These are phyloP conservation scores for Nothomitra cinnamomea DNA, from an alignment of 2,329 filamentous ascomycete species.

Conservation along the genomic window DNA sequence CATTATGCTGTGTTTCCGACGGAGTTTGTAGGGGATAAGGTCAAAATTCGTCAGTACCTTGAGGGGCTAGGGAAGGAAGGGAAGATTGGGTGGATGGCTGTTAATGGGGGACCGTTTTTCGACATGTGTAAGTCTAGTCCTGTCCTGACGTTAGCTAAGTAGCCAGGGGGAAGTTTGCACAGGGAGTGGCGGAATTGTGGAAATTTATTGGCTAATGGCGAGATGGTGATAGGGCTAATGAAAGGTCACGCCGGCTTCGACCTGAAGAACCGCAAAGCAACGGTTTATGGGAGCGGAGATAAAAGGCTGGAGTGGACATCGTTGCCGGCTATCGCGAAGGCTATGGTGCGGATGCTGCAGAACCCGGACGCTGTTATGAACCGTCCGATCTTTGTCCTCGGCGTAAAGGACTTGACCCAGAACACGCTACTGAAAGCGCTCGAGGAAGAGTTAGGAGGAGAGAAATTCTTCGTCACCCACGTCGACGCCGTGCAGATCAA, in stretches of 20 bases:
- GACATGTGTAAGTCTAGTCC: constrained; percentile 20
- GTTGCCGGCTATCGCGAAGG: constrained; percentile 8
- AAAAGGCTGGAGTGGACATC: constrained; percentile 19
- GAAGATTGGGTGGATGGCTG: constrained; percentile 17
- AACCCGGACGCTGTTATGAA: constrained; percentile 15
- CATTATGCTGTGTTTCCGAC: constrained; percentile 17
- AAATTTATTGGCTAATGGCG: too few species aligned
- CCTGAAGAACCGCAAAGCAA: constrained; percentile 14
- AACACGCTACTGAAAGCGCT: constrained; percentile 15
- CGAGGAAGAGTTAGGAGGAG: constrained; percentile 12
- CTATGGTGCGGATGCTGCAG: constrained; percentile 16
- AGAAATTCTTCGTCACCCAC: constrained; percentile 10
- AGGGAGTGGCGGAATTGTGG: too few species aligned
- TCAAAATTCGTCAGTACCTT: constrained; percentile 13
- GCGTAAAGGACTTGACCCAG: constrained; percentile 16
- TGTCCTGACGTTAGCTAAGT: too few species aligned
- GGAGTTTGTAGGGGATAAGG: constrained; percentile 15
- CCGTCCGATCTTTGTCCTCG: constrained; percentile 17
- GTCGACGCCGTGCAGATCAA: constrained; percentile 15
- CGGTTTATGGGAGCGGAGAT: constrained; percentile 20
- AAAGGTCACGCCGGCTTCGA: constrained; percentile 21
- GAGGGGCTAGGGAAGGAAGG: constrained; percentile 13
- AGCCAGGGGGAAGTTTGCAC: too few species aligned
- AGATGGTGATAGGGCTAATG: constrained; percentile 17
- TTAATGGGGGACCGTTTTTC: constrained; percentile 22